Evolutionary conservation across 192 early-diverging fungal species (phyloP).

Genomic region (Globomyces pollinis-pini): DNA sequence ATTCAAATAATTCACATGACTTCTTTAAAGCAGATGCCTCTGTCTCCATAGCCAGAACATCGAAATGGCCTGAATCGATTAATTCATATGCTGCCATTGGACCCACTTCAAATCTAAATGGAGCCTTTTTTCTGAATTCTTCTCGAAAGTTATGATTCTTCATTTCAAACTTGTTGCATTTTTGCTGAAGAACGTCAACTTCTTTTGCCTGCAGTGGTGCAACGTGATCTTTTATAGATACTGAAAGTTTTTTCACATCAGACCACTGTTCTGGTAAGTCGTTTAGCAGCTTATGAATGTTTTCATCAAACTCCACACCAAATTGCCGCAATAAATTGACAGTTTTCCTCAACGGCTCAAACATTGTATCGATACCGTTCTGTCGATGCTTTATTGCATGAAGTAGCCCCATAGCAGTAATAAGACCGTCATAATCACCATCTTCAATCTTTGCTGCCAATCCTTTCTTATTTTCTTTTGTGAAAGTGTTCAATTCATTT

Average conservation of each 20-base stretch:
- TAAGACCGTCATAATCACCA: conserved; percentile 51
- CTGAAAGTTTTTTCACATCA: conserved; percentile 54
- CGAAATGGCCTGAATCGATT: conserved; percentile 44
- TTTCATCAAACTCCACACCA: conserved; percentile 57
- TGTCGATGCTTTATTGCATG: conserved; percentile 55
- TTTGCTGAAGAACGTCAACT: conserved; percentile 58
- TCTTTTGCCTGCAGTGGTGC: conserved; percentile 59
- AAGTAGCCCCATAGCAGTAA: conserved; percentile 52
- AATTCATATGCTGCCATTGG: conserved; percentile 38
- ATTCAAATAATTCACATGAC: conserved; percentile 59
- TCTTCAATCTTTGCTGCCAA: conserved; percentile 50
- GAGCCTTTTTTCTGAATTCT: conserved; percentile 61
- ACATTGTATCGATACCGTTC: conserved; percentile 48
- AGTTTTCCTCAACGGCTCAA: conserved; percentile 59
- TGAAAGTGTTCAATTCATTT: conserved; percentile 53
- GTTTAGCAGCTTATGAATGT: conserved; percentile 57
- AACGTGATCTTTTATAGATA: conserved; percentile 53
- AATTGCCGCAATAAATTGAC: conserved; percentile 55
- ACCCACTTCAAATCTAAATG: conserved; percentile 59
- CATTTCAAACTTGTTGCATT: conserved; percentile 60
- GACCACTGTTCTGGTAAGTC: conserved; percentile 61
- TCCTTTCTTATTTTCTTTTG: conserved; percentile 48
- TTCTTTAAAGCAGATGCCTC: conserved; percentile 45
- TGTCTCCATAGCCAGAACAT: conserved; percentile 52
- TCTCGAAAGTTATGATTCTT: conserved; percentile 58